phyloP scores from a whole-genome alignment of 352 stramenopile genomes.

The Pythium pectinolyticum region DNA sequence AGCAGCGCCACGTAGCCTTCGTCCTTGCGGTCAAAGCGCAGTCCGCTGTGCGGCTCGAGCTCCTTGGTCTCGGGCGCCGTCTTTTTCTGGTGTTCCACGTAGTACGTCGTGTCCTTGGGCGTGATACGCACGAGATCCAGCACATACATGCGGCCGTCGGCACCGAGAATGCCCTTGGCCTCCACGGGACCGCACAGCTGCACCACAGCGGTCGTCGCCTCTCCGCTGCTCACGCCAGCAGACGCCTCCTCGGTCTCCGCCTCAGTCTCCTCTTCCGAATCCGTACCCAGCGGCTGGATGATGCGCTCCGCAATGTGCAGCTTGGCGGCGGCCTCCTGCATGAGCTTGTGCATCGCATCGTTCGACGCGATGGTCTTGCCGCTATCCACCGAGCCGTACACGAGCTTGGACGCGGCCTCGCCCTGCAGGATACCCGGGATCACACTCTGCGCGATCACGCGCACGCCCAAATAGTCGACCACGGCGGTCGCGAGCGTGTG shows the following conservation, averaged over 20 bases:
- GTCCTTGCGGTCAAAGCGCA: slow-evolving; percentile 69
- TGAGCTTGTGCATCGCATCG: slow-evolving; percentile 91
- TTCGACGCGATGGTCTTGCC: slow-evolving; percentile 89
- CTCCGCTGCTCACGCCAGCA: slow-evolving; percentile 35
- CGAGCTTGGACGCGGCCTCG: slow-evolving; percentile 92
- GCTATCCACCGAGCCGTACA: slow-evolving; percentile 94
- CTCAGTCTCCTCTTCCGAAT: slow-evolving; percentile 40
- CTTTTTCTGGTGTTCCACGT: slow-evolving; percentile 40
- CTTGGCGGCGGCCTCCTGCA: slow-evolving; percentile 79
- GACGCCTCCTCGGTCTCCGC: slow-evolving; percentile 25
- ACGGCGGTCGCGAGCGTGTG: slow-evolving; percentile 94
- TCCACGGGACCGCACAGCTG: slow-evolving; percentile 92
- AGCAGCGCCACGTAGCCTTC: slow-evolving; percentile 91
- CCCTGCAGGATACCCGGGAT: slow-evolving; percentile 95
- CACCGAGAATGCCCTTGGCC: slow-evolving; percentile 95
- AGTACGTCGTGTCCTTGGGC: slow-evolving; percentile 94
- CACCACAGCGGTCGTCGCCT: slow-evolving; percentile 58
- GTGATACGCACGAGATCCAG: slow-evolving; percentile 95
- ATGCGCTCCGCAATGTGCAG: slow-evolving; percentile 88
- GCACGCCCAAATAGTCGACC: slow-evolving; percentile 94
- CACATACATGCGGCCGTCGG: slow-evolving; percentile 93
- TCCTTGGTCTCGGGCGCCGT: too few species aligned
- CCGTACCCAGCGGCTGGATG: slow-evolving; percentile 77
- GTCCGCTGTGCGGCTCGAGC: slow-evolving; percentile 45
- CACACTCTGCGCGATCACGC: slow-evolving; percentile 95